These are phyloP conservation scores for Hypoxylon trugodes DNA, from an alignment of 495 filamentous ascomycete genomes.

Conservation along the genomic window DNA sequence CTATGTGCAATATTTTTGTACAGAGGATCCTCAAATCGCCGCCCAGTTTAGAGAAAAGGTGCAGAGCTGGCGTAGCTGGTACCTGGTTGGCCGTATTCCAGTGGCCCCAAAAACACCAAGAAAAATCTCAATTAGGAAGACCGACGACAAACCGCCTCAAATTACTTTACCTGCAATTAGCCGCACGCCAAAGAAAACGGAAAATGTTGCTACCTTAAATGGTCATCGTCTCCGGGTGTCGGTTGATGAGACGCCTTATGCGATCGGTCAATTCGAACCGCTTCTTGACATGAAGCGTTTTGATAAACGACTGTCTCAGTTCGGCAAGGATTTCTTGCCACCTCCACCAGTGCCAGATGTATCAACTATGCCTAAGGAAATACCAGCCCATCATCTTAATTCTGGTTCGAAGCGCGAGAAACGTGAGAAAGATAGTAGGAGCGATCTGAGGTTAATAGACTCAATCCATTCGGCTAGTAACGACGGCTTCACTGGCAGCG, in stretches of 20 bases:
- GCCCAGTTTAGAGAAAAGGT: conserved; percentile 72
- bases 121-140: conserved; percentile 40
- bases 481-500: conserved; percentile 46
- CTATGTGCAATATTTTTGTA: conserved; percentile 91
- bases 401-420: conserved; percentile 16
- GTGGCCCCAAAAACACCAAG: conserved; percentile 33
- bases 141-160: conserved; percentile 44
- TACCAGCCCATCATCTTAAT: conserved; percentile 29
- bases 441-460: conserved; percentile 31
- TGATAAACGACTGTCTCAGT: conserved; percentile 51
- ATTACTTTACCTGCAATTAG: conserved; percentile 19
- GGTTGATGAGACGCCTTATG: conserved; percentile 55
- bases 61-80: conserved; percentile 89
- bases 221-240: conserved; percentile 47
- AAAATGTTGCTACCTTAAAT: conserved; percentile 42
- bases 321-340: conserved; percentile 45
- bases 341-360: conserved; percentile 33
- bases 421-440: conserved; percentile 12
- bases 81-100: conserved; percentile 72
- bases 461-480: conserved; percentile 14
- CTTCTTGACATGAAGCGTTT: conserved; percentile 61
- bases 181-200: conserved; percentile 40
- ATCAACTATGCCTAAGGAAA: conserved; percentile 33
- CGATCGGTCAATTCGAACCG: conserved; percentile 65
- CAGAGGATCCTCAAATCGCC: conserved; percentile 72